Evolutionary conservation across 768 basidiomycete species (phyloP).

Genomic region (Rubroboletus pulcherrimus): DNA sequence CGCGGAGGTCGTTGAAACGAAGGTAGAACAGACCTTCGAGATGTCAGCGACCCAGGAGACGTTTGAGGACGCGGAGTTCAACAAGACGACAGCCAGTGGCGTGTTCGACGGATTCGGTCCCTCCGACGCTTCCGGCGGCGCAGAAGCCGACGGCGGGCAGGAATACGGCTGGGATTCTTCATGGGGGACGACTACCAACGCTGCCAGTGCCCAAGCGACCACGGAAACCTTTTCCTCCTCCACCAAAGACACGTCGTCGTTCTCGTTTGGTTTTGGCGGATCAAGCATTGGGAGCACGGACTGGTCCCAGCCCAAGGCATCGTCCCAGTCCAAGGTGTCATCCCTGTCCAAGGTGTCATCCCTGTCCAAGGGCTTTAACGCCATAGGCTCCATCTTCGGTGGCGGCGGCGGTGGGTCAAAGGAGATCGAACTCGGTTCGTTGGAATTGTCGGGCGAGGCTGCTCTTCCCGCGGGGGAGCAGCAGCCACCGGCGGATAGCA

Average conservation of each 20-base stretch:
- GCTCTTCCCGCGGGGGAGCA: background rate
- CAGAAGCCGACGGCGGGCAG: background rate
- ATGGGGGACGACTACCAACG: background rate
- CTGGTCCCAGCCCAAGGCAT: background rate
- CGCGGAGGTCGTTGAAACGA: conserved; percentile 3
- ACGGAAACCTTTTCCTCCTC: background rate
- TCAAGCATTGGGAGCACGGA: background rate
- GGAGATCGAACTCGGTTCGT: conserved; percentile 1
- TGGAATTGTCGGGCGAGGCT: background rate
- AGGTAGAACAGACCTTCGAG: conserved; percentile 8
- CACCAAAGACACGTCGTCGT: background rate
- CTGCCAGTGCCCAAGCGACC: background rate
- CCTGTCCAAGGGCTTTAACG: background rate
- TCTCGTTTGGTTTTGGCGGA: conserved; percentile 4
- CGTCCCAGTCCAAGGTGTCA: background rate
- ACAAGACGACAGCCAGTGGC: background rate
- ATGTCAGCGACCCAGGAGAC: conserved; percentile 1
- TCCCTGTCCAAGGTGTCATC: background rate
- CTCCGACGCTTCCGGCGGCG: background rate
- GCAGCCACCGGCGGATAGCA: background rate
- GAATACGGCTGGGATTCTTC: background rate
- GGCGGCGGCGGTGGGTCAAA: background rate
- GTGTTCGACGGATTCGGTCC: background rate
- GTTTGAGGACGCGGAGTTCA: conserved; percentile 1
- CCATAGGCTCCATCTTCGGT: conserved; percentile 1